Base-by-base conservation (phyloP, 2,329 filamentous ascomycete genomes). In the Metarhizium rileyi region DNA sequence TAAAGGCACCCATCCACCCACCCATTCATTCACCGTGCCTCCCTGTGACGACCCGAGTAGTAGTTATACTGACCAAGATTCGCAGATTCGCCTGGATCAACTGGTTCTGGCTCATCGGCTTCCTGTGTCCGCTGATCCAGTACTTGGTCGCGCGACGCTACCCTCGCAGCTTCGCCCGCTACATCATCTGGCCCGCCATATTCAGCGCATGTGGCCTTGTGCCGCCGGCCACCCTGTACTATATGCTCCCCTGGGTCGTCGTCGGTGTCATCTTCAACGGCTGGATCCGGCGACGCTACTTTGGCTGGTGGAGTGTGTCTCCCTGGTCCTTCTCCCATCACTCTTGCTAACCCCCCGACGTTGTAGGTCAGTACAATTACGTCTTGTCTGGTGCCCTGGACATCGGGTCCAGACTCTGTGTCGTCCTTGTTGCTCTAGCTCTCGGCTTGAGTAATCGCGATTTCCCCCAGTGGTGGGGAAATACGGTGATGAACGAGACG, bases 281-380 rank as follows among this genome's bases (percentile, higher is more conserved):
- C 55, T 71, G 62, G 45, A 72, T 81, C 51, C 71, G 71, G 44
- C 62, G 70, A 49, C 66, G 69, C 46, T 78, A 64, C 62, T 67
- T 69, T 18, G 76, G 74, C 25, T 81, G 77, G 77, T 81, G 77
- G 77, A 71, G 58, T n/a, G n/a, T n/a, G n/a, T n/a, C n/a, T n/a
- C n/a, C n/a, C n/a, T n/a, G n/a, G n/a, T n/a, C n/a, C n/a, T n/a
- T n/a, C n/a, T n/a, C n/a, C n/a, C n/a, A n/a, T n/a, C n/a, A n/a
- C n/a, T n/a, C n/a, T n/a, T n/a, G n/a, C n/a, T n/a, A n/a, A n/a
- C n/a, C n/a, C n/a, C n/a, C n/a, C n/a, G n/a, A n/a, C n/a, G n/a
- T n/a, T n/a, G n/a, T n/a, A n/a, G n/a, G n/a, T 59, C 57, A 53
- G 14, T 82, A 80, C 66, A 82, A 80, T 64, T 82, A 81, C 50